Percentiles rank a stretch among this genome's conserved stretches.
These are phyloP conservation scores for Neonectria sp. DNA, from an alignment of 2,329 filamentous ascomycete species.

Conservation along the genomic window DNA sequence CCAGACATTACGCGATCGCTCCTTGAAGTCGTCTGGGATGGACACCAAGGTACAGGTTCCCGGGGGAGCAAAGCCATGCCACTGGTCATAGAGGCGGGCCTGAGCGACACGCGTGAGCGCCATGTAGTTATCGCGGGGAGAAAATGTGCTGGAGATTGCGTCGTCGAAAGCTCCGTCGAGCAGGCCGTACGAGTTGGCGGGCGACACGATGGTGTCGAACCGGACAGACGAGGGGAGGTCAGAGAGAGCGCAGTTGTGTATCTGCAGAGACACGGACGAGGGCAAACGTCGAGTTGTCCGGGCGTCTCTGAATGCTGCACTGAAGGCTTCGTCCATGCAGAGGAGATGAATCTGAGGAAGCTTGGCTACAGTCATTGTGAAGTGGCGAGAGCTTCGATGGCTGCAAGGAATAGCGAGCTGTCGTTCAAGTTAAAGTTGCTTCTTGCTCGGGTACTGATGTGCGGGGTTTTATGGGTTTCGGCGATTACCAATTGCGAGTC, in stretches of 20 bases:
- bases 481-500: too few species aligned
- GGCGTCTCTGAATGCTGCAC: slow-evolving; percentile 9
- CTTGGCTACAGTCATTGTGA: too few species aligned
- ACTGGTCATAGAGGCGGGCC: slow-evolving; percentile 59
- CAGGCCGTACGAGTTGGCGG: slow-evolving; percentile 67
- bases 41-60: slow-evolving; percentile 64
- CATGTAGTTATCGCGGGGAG: slow-evolving; percentile 59
- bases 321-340: slow-evolving; percentile 5
- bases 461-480: too few species aligned
- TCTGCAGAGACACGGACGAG: slow-evolving; percentile 48
- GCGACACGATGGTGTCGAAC: slow-evolving; percentile 67
- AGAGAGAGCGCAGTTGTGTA: slow-evolving; percentile 57
- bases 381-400: too few species aligned
- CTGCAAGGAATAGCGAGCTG: too few species aligned
- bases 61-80: slow-evolving; percentile 64
- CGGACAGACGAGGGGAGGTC: slow-evolving; percentile 52
- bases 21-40: slow-evolving; percentile 55
- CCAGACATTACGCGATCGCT: slow-evolving; percentile 55
- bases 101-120: slow-evolving; percentile 64
- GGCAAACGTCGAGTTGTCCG: slow-evolving; percentile 41
- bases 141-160: slow-evolving; percentile 65
- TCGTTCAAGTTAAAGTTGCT: too few species aligned
- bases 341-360: slow-evolving; percentile 14
- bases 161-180: slow-evolving; percentile 70
- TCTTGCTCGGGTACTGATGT: too few species aligned